phyloP scores from a whole-genome alignment of 257 asterid species.

The Cynanchum wilfordii region DNA sequence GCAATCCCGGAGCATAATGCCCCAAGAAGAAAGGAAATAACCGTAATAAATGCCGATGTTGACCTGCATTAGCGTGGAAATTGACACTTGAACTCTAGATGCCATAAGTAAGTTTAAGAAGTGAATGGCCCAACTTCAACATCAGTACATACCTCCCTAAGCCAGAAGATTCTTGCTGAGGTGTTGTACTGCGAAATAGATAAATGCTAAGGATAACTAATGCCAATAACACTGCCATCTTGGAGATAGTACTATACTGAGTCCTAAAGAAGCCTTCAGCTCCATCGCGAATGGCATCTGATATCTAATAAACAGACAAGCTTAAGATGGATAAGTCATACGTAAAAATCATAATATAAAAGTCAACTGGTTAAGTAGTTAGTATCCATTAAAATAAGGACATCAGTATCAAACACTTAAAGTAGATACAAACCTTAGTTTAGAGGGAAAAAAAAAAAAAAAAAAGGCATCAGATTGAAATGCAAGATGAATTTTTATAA shows the following conservation, averaged over 20 bases:
- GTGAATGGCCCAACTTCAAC: neutral
- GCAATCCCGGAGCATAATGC: slow-evolving; percentile 97
- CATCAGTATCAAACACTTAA: neutral
- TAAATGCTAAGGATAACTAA: slow-evolving; percentile 70
- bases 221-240: slow-evolving; percentile 83
- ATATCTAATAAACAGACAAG: slow-evolving; percentile 57
- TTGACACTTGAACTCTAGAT: neutral
- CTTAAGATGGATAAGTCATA: slow-evolving; percentile 17
- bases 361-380: neutral
- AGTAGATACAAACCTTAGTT: neutral
- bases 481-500: neutral
- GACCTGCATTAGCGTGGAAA: slow-evolving; percentile 47
- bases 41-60: slow-evolving; percentile 79
- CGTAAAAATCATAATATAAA: neutral
- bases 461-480: neutral
- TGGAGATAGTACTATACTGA: slow-evolving; percentile 91
- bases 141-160: slow-evolving; percentile 59
- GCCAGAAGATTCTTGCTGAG: slow-evolving; percentile 92
- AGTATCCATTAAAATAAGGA: neutral
- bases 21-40: slow-evolving; percentile 87
- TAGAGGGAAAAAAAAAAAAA: no score
- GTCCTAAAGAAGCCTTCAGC: slow-evolving; percentile 98
- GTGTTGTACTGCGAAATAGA: slow-evolving; percentile 76
- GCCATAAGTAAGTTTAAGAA: neutral
- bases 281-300: slow-evolving; percentile 99